Base-by-base conservation (phyloP, 192 early-diverging fungal species). In the Physocladia obscura region DNA sequence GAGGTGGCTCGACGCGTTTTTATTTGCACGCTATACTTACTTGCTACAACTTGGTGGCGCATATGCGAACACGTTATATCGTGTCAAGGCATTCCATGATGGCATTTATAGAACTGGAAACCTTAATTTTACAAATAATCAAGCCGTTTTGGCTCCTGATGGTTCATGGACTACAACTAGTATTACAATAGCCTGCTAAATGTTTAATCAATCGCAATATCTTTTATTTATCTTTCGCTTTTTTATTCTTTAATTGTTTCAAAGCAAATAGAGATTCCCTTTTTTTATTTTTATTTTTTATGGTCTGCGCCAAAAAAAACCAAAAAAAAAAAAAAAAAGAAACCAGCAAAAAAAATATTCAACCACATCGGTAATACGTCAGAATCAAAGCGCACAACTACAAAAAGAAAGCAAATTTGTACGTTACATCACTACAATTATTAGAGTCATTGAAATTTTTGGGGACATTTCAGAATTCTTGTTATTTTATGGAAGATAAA, bases 21-120 rank as follows among this genome's bases (percentile, higher is more conserved):
- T 70, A 5, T 27, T 3, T 4, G 37, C 57, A 13, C 11, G 57
- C 15, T 44, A 15, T 29, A 11, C 34, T 4, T 44, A 21, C n/a
- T 21, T 40, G 17, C n/a, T n/a, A 38, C 8, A 59, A 17, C 17
- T 36, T 34, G 71, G 71, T 19, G 71, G 71, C 17, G 62, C 71
- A 13, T 73, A 67, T 49, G 34, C 40, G n/a, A 55, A 39, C 1
- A 73, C 71, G 2, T n/a, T 8, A 29, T 57, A 65, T 22, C 35
- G 71, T 3, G 32, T 67, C 26, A 38, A 62, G 4, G 19, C 71
- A 39, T 73, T 38, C 54, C 38, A 39, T 5, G n/a, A n/a, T n/a
- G 35, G n/a, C 4, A 56, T 57, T 59, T 17, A 2, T 30, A 15
- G 37, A 39, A 22, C 38, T 6, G n/a, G 29, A n/a, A 27, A 62